Evolutionary conservation across 345 rosid species (phyloP).

Genomic region (Syzygium aqueum): DNA sequence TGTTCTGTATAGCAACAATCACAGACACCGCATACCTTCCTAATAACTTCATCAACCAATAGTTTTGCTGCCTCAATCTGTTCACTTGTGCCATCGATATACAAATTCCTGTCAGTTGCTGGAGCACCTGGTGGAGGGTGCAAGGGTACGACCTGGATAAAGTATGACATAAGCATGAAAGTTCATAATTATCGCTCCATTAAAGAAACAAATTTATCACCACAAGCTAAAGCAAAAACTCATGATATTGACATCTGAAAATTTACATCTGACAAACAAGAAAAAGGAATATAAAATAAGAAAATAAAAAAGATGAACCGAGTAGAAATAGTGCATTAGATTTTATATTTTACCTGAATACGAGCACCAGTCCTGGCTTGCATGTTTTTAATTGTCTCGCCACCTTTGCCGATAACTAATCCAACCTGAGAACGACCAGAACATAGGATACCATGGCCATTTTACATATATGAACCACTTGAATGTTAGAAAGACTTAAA

Average conservation of each 20-base stretch:
- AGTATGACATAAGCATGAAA: not conserved
- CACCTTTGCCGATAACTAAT: constrained; percentile 98
- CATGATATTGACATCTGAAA: not conserved
- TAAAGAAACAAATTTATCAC: not conserved
- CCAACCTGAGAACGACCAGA: constrained; percentile 66
- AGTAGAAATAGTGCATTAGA: not conserved
- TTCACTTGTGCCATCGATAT: constrained; percentile 86
- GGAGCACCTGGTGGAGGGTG: constrained; percentile 95
- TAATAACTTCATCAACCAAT: constrained; percentile 82
- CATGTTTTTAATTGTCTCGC: constrained; percentile 94
- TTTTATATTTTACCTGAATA: constrained; percentile 60
- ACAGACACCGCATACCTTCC: constrained; percentile 71
- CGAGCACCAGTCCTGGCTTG: constrained; percentile 92
- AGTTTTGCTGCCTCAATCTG: constrained; percentile 88
- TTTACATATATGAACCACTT: not conserved
- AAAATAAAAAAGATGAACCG: not conserved
- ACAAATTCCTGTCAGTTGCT: constrained; percentile 68
- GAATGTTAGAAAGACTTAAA: not conserved
- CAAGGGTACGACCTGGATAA: constrained; percentile 79
- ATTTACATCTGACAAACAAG: not conserved
- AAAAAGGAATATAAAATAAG: not conserved
- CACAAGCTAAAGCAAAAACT: not conserved
- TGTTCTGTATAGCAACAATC: constrained; percentile 14
- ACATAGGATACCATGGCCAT: constrained; percentile 9
- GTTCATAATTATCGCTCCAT: not conserved